Percentiles rank a stretch among this genome's conserved stretches.
These are phyloP conservation scores for Carpinus viminea DNA, from an alignment of 306 rosid genomes.

Conservation along the genomic window DNA sequence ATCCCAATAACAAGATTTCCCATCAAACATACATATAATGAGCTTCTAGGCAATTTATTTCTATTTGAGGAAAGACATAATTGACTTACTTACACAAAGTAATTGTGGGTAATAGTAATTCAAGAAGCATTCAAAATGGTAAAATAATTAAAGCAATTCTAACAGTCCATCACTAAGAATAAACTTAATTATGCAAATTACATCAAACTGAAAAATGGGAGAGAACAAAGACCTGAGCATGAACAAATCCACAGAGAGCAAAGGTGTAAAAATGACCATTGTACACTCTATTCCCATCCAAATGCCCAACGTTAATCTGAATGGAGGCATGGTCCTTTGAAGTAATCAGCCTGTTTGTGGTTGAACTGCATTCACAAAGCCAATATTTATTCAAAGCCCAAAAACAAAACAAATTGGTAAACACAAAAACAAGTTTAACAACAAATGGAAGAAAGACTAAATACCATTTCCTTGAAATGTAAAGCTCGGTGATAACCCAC, in stretches of 20 bases:
- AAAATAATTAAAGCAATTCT: too few relatives aligned
- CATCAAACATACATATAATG: too few relatives aligned
- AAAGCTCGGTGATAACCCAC: slow-evolving; percentile 60
- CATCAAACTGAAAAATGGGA: too few relatives aligned
- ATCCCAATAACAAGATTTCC: background rate
- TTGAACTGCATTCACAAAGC: slow-evolving; percentile 34
- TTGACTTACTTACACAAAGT: background rate
- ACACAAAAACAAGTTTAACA: background rate
- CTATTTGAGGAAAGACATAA: background rate
- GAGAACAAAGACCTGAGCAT: too few relatives aligned
- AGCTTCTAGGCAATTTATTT: background rate
- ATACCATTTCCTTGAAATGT: slow-evolving; percentile 71
- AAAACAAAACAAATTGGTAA: background rate
- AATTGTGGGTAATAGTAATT: background rate
- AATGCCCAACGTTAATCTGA: slow-evolving; percentile 66
- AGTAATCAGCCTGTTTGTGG: too few relatives aligned
- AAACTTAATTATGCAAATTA: too few relatives aligned
- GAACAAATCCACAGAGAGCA: slow-evolving; percentile 63
- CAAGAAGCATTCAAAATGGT: background rate
- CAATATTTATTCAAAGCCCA: background rate
- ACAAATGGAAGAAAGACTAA: background rate
- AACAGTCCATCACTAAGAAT: too few relatives aligned
- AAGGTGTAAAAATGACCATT: slow-evolving; percentile 57
- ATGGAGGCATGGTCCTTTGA: slow-evolving; percentile 76
- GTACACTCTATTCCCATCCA: slow-evolving; percentile 63